Evolutionary conservation across 805 yeast genomes (phyloP), one percentile per base, ranked within the genome.

Genomic region (Metschnikowia hibisci): DNA sequence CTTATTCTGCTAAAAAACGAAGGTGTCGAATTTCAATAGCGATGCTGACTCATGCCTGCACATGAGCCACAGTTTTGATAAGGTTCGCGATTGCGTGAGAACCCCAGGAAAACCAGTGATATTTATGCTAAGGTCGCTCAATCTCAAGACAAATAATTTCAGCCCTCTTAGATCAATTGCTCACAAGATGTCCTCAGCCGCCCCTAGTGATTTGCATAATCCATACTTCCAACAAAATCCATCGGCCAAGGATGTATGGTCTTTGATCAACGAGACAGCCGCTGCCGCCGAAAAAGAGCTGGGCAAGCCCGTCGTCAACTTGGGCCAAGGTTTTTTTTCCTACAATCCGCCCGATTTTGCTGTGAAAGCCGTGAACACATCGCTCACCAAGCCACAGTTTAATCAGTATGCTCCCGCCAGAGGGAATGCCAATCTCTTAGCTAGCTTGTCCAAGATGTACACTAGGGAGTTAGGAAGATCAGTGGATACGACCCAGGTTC

Each of bases 291-390:
- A 81, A 48, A 67, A 66, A 32, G 81, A 80, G 35, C 62, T 78
- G 29, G 89, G 88, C n/a, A 74, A 84, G 54, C 85, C 87, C 41
- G 80, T 91, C 43, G 82, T 84, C 47, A 93, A 93, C 56, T 75
- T 93, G 45, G 99, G 99, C 27, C 99, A 93, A 64, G 99, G 99
- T 2, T 93, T 93, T 67, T 93, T 93, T 71, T 88, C 96, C 2
- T 93, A 91, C 62, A 78, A 90, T 25, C 99, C 99, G 3, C 99
- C 99, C 0, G 77, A 81, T n/a, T 93, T 93, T 65, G 96, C 95
- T 12, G 72, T 85, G 46, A 75, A 80, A 9, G 95, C 96, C 6
- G 95, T 91, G 13, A 78, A 81, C 51, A 73, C 76, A 33, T 91
- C 96, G 0, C 71, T 89, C 34, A 81, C 79, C 42, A 71, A 69